Conservation (phyloP, 1,284 basidiomycete species). For the Athelia psychrophila region DNA sequence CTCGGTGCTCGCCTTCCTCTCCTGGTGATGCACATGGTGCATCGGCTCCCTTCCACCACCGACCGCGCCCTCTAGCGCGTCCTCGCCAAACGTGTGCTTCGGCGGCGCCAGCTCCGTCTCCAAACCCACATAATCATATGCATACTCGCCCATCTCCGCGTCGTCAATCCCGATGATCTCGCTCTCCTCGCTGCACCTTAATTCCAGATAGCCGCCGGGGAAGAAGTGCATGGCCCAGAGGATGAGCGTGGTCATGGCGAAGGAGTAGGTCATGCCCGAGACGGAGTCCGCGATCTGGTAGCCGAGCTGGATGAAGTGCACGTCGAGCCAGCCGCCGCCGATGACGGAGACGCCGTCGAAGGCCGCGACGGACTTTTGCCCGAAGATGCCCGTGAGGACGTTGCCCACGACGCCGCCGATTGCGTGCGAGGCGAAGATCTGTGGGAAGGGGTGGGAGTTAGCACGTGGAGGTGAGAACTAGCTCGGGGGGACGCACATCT, state of each 20-base stretch:
- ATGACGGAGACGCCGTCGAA: conserved; percentile 81
- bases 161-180: conserved; percentile 96
- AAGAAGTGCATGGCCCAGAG: conserved; percentile 93
- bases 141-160: conserved; percentile 91
- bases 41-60: too few species aligned
- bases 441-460: neutral
- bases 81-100: too few species aligned
- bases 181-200: conserved; percentile 78
- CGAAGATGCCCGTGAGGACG: conserved; percentile 85
- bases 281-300: conserved; percentile 85
- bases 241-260: conserved; percentile 85
- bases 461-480: neutral
- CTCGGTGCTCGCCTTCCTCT: too few species aligned
- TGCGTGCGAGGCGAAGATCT: conserved; percentile 87
- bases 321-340: conserved; percentile 89
- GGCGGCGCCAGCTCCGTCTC: neutral
- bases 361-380: conserved; percentile 79
- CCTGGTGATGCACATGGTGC: too few species aligned
- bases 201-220: conserved; percentile 65
- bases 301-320: conserved; percentile 80
- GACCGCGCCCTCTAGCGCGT: too few species aligned
- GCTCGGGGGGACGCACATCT: conserved; percentile 42
- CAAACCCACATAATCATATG: conserved; percentile 84
- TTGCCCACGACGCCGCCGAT: conserved; percentile 90
- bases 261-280: conserved; percentile 78